Conservation (phyloP, 73 alveolate species). For the Stentor roeselii region DNA sequence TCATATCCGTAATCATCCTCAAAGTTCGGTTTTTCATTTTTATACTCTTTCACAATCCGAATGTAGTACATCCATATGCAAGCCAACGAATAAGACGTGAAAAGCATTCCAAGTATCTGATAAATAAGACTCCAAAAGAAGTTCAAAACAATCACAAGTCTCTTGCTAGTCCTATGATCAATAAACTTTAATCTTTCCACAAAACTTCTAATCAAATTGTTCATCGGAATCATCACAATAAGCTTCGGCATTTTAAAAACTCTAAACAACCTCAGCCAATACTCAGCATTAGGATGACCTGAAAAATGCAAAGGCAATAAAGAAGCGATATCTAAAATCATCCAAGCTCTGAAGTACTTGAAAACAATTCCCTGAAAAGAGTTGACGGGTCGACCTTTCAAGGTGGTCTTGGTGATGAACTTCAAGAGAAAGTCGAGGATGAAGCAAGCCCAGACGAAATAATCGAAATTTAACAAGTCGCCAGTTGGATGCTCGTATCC, state of each 20-base stretch:
- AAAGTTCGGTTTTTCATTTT: background rate
- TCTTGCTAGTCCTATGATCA: background rate
- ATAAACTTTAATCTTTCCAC: background rate
- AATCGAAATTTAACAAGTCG: background rate
- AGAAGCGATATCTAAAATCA: background rate
- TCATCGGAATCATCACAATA: background rate
- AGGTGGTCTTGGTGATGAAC: background rate
- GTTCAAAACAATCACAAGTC: background rate
- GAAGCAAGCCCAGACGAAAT: background rate
- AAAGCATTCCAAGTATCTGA: background rate
- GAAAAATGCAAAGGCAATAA: background rate
- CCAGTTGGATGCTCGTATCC: background rate
- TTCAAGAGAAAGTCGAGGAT: background rate
- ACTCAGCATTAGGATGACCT: background rate
- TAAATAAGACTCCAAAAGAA: background rate
- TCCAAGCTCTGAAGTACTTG: background rate
- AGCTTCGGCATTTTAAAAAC: background rate
- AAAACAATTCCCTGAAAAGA: background rate
- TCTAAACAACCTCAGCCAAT: background rate
- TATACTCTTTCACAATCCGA: background rate
- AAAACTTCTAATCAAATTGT: no score
- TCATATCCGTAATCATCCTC: background rate
- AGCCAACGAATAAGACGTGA: background rate
- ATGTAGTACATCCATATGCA: background rate
- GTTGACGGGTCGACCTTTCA: background rate